Base-by-base conservation (phyloP, 2,329 filamentous ascomycete genomes). In the Fusarium verrucosum region DNA sequence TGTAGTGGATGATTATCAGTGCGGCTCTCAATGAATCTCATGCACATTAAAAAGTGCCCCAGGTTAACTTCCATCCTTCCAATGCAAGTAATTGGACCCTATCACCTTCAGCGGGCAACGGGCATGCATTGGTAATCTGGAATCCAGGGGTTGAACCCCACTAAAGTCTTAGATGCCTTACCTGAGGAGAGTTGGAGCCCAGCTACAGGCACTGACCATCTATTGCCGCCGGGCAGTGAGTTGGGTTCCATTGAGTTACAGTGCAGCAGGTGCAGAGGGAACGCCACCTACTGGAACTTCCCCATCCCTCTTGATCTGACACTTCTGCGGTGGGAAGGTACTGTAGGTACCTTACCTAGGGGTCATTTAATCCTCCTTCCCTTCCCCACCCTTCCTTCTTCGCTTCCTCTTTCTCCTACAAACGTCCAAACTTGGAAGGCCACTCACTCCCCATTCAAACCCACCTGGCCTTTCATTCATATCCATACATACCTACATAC, bases 371-470 rank as follows among this genome's bases (percentile, higher is more conserved):
- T 46, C 51, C 51, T 71, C 58, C 64, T 72, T 68, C 70, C 58
- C 64, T 72, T 68, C 70, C 53, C 70, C 70, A 72, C 70, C 66
- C 44, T 67, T n/a, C n/a, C n/a, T n/a, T 70, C 54, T 62, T 66
- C 57, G 57, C 59, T 61, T 61, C 56, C 62, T 58, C 42, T 47
- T 56, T 60, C 66, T 59, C 63, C 62, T 69, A 56, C 59, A 46
- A 50, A 57, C 55, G 53, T 42, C 49, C 38, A 49, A 62, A 61
- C 53, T 59, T 56, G 45, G 55, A 52, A 59, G 52, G 52, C 68
- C 49, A 28, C 61, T 62, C 49, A 28, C 61, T 62, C 58, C 56
- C 36, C 50, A 47, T 62, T 33, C 49, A 61, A 60, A 46, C 33
- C 42, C 50, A 46, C 47, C 56, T 50, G 59, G 19, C 40, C 47